These are phyloP conservation scores for Monosporozyma aquatica DNA, from an alignment of 805 yeast species.

Conservation along the genomic window DNA sequence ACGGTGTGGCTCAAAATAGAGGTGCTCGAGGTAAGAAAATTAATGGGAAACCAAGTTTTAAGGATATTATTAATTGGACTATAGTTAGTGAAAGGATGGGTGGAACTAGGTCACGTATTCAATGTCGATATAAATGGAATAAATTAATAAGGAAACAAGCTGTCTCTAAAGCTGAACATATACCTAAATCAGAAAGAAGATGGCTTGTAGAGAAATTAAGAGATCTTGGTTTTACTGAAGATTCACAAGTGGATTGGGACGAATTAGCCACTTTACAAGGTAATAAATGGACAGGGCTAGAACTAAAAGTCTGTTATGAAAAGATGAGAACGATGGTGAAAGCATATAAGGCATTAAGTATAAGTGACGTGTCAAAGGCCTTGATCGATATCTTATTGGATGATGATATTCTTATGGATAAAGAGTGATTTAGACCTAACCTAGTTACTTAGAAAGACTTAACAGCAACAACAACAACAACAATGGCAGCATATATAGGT, in stretches of 20 bases:
- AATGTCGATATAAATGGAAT: slow-evolving; percentile 93
- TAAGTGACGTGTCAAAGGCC: slow-evolving; percentile 30
- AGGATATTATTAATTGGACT: slow-evolving; percentile 76
- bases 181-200: slow-evolving; percentile 39
- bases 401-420: slow-evolving; percentile 1
- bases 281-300: slow-evolving; percentile 47
- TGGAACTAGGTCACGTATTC: slow-evolving; percentile 82
- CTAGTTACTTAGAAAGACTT: no score
- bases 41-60: slow-evolving; percentile 18
- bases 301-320: slow-evolving; percentile 53
- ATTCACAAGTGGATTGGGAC: slow-evolving; percentile 46
- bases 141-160: slow-evolving; percentile 61
- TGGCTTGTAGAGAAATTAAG: slow-evolving; percentile 43
- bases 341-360: slow-evolving; percentile 36
- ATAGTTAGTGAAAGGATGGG: slow-evolving; percentile 82
- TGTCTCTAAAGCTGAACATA: slow-evolving; percentile 34
- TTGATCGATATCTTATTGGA: slow-evolving; percentile 12
- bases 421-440: no score
- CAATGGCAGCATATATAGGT: no score
- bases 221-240: slow-evolving; percentile 35
- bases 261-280: slow-evolving; percentile 40
- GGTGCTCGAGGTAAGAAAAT: slow-evolving; percentile 17
- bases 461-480: no score
- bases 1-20: slow-evolving; percentile 9
- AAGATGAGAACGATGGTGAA: slow-evolving; percentile 45